phyloP scores from a whole-genome alignment of 768 basidiomycete species.

The Russula sp. region DNA sequence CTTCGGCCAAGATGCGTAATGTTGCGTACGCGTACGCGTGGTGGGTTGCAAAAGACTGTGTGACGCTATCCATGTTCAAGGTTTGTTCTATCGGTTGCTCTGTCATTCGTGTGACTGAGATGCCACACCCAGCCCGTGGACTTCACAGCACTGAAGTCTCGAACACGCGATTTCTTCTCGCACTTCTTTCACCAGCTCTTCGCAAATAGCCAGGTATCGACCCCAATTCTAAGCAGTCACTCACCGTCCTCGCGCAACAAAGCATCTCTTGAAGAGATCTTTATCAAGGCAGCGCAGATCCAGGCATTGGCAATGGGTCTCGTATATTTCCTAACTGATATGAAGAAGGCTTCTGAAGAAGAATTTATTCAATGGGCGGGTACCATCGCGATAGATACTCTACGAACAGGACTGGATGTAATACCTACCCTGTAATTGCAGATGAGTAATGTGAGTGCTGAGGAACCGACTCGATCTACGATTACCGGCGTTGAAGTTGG shows the following conservation, averaged over 20 bases:
- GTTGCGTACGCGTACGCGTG: conserved; percentile 84
- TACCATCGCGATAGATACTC: conserved; percentile 58
- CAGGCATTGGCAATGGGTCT: conserved; percentile 68
- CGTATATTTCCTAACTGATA: conserved; percentile 54
- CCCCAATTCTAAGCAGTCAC: conserved; percentile 48
- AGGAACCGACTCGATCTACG: too few species aligned
- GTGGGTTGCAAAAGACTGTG: conserved; percentile 84
- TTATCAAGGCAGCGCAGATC: conserved; percentile 63
- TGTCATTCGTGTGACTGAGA: background rate
- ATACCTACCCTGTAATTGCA: conserved; percentile 30
- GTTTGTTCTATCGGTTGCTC: conserved; percentile 33
- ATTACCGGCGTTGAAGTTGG: too few species aligned
- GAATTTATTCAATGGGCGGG: conserved; percentile 58
- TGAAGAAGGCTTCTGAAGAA: conserved; percentile 30
- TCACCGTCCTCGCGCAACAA: conserved; percentile 44
- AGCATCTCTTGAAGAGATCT: conserved; percentile 63
- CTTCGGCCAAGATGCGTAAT: conserved; percentile 54
- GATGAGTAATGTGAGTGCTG: background rate
- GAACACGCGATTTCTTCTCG: conserved; percentile 57
- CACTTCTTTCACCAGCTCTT: conserved; percentile 66
- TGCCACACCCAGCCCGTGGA: conserved; percentile 62
- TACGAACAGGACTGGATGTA: conserved; percentile 57
- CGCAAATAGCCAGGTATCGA: conserved; percentile 63
- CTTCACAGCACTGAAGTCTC: conserved; percentile 65
- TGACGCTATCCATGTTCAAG: conserved; percentile 75